phyloP scores from a whole-genome alignment of 768 basidiomycete species.

The Artomyces pyxidatus region DNA sequence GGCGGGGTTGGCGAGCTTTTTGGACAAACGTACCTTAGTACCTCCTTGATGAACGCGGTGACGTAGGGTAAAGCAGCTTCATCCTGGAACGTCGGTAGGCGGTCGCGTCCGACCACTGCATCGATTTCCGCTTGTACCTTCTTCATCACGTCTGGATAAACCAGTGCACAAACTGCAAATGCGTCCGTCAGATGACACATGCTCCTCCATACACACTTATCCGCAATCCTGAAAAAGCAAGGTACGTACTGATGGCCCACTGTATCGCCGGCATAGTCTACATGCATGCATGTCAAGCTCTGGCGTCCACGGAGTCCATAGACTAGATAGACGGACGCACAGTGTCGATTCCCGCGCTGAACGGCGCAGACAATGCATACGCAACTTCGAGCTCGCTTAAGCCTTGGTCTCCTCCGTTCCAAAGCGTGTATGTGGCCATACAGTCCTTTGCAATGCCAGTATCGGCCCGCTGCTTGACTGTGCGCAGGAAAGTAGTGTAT shows the following conservation, averaged over 20 bases:
- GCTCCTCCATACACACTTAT: no score
- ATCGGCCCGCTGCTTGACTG: background rate
- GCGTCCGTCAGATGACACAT: background rate
- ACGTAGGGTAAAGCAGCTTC: slow-evolving; percentile 10
- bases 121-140: slow-evolving; percentile 15
- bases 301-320: background rate
- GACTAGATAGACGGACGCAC: background rate
- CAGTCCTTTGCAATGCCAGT: slow-evolving; percentile 5
- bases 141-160: slow-evolving; percentile 9
- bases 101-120: slow-evolving; percentile 8
- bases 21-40: background rate
- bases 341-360: slow-evolving; percentile 10
- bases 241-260: slow-evolving; percentile 1
- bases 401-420: background rate
- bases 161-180: background rate
- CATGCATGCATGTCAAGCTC: background rate
- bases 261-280: slow-evolving; percentile 3
- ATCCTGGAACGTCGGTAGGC: slow-evolving; percentile 14
- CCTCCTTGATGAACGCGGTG: slow-evolving; percentile 13
- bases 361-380: slow-evolving; percentile 7
- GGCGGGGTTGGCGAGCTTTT: no score
- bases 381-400: slow-evolving; percentile 4
- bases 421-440: slow-evolving; percentile 4
- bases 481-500: background rate
- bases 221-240: no score